A percentile compares a stretch with the other conserved stretches of the same genome.
Evolutionary conservation across 768 basidiomycete genomes (phyloP).

Genomic region (Exsudoporus frostii): DNA sequence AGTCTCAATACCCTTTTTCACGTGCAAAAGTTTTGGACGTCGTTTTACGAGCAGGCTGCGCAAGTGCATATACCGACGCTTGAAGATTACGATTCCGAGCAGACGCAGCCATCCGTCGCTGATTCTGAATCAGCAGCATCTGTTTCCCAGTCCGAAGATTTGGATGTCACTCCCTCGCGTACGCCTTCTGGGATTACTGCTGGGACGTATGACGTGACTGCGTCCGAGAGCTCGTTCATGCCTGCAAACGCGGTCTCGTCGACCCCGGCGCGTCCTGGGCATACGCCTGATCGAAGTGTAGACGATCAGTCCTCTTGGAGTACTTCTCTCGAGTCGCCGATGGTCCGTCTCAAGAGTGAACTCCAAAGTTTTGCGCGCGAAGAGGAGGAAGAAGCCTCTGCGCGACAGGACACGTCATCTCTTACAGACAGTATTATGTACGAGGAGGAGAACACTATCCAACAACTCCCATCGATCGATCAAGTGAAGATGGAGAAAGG

Average conservation of each 20-base stretch:
- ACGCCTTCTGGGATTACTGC: slow-evolving; percentile 2
- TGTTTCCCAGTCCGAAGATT: slow-evolving; percentile 10
- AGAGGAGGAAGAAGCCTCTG: slow-evolving; percentile 36
- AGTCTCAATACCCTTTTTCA: background rate
- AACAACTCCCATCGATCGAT: slow-evolving; percentile 29
- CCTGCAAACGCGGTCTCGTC: slow-evolving; percentile 73
- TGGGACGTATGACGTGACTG: slow-evolving; percentile 37
- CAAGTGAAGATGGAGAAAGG: slow-evolving; percentile 47
- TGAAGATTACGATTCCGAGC: slow-evolving; percentile 60
- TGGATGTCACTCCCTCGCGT: slow-evolving; percentile 11
- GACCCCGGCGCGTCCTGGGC: slow-evolving; percentile 56
- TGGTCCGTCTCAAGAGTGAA: slow-evolving; percentile 62
- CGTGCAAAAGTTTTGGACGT: slow-evolving; percentile 80
- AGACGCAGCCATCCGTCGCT: slow-evolving; percentile 33
- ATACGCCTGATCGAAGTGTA: slow-evolving; percentile 35
- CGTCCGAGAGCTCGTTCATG: slow-evolving; percentile 71
- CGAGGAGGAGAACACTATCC: slow-evolving; percentile 28
- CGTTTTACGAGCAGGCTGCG: slow-evolving; percentile 94
- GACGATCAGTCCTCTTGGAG: slow-evolving; percentile 65
- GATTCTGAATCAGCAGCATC: slow-evolving; percentile 13
- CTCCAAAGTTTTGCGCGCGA: slow-evolving; percentile 49
- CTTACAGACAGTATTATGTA: slow-evolving; percentile 29
- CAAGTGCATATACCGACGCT: slow-evolving; percentile 77
- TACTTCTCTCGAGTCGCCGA: slow-evolving; percentile 70
- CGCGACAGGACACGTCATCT: slow-evolving; percentile 16